Conservation (phyloP, 73 alveolate genomes). For the Paramecium octaurelia region DNA sequence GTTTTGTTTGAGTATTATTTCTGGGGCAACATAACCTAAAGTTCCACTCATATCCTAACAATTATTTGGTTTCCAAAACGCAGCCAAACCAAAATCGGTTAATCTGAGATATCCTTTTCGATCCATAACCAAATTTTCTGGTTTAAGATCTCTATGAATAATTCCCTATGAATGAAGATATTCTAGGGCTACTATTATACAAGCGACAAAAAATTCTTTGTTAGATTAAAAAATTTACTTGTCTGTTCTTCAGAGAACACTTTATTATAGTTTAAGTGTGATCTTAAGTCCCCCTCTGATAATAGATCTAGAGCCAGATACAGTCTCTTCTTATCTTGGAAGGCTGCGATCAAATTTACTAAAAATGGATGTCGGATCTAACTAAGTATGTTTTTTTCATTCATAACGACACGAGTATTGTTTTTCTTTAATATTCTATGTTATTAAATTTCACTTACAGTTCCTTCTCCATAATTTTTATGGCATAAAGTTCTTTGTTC, state of each 20-base stretch:
- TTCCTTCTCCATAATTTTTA: conserved; percentile 76
- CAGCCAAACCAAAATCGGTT: conserved; percentile 96
- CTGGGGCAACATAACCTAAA: conserved; percentile 79
- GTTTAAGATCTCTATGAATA: conserved; percentile 95
- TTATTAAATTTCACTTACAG: not conserved
- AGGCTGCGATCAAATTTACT: conserved; percentile 87
- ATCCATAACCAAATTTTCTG: conserved; percentile 95
- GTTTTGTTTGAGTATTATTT: conserved; percentile 74
- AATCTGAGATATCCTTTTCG: conserved; percentile 83
- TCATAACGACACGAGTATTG: not conserved
- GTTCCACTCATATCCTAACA: conserved; percentile 94
- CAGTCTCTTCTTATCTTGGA: conserved; percentile 87
- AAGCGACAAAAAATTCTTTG: conserved; percentile 83
- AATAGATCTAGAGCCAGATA: conserved; percentile 86
- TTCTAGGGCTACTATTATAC: conserved; percentile 88
- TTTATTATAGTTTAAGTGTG: conserved; percentile 75
- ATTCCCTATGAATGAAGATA: conserved; percentile 89
- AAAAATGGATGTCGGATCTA: not conserved
- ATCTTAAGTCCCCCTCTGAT: conserved; percentile 95
- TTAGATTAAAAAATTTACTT: not conserved
- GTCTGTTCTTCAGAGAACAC: conserved; percentile 88
- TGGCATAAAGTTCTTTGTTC: conserved; percentile 68
- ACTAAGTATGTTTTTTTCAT: not conserved
- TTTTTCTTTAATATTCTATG: not conserved
- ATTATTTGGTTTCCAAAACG: conserved; percentile 81